These are phyloP conservation scores for Pseudomassariella vexata DNA, from an alignment of 2,329 filamentous ascomycete genomes.

Conservation along the genomic window DNA sequence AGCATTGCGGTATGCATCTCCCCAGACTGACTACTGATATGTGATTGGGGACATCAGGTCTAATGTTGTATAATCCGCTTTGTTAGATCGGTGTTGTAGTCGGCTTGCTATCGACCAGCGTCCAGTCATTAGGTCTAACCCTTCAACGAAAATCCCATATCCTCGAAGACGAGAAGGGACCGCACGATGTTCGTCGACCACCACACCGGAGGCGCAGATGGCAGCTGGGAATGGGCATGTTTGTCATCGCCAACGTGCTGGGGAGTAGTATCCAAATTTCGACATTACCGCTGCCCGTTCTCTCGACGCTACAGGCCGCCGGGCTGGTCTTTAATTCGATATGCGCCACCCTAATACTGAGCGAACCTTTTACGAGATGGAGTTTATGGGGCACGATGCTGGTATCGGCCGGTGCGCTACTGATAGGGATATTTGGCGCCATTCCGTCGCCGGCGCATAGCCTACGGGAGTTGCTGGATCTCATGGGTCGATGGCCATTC, in stretches of 20 bases:
- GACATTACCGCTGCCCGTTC: slow-evolving; percentile 84
- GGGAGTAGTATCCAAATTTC: slow-evolving; percentile 98
- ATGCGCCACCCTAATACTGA: slow-evolving; percentile 86
- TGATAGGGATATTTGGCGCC: slow-evolving; percentile 92
- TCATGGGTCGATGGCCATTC: slow-evolving; percentile 71
- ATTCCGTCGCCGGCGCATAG: slow-evolving; percentile 90
- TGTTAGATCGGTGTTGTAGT: slow-evolving; percentile 83
- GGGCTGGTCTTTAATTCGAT: slow-evolving; percentile 98
- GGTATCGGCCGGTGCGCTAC: slow-evolving; percentile 78
- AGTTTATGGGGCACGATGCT: slow-evolving; percentile 87
- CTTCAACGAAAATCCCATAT: slow-evolving; percentile 97
- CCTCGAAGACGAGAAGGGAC: slow-evolving; percentile 88
- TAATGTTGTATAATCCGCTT: slow-evolving; percentile 15
- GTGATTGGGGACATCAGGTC: not conserved
- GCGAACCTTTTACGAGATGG: slow-evolving; percentile 90
- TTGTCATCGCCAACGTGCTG: slow-evolving; percentile 87
- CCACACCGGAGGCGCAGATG: slow-evolving; percentile 87
- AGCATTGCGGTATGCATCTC: slow-evolving; percentile 62
- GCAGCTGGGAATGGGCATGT: slow-evolving; percentile 98
- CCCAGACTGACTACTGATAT: not conserved
- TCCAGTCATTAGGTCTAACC: slow-evolving; percentile 91
- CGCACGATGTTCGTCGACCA: slow-evolving; percentile 72
- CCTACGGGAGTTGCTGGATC: slow-evolving; percentile 69
- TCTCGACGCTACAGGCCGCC: slow-evolving; percentile 92
- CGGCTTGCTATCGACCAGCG: slow-evolving; percentile 85